These are phyloP conservation scores for Rhodamnia argentea DNA, from an alignment of 345 rosid genomes.

Conservation along the genomic window DNA sequence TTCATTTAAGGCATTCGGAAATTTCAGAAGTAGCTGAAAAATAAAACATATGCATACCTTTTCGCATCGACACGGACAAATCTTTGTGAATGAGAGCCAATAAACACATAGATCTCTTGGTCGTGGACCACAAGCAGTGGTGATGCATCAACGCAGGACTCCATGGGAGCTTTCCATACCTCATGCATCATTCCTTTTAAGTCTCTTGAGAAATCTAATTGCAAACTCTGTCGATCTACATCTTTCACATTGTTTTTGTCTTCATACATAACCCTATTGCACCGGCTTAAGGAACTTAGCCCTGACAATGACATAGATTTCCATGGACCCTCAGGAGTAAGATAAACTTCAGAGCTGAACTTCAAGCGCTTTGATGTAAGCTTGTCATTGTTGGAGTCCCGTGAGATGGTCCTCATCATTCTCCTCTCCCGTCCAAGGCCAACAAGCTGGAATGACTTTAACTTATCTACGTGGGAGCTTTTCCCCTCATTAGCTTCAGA, in stretches of 20 bases:
- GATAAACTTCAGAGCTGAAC: slow-evolving; percentile 17
- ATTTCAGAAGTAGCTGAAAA: not conserved
- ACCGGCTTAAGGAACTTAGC: slow-evolving; percentile 60
- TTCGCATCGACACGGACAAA: slow-evolving; percentile 60
- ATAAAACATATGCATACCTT: slow-evolving; percentile 32
- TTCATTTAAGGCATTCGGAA: not conserved
- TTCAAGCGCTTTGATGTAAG: slow-evolving; percentile 37
- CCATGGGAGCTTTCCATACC: slow-evolving; percentile 84
- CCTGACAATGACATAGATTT: slow-evolving; percentile 15
- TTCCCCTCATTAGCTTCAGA: slow-evolving; percentile 14
- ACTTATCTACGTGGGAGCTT: slow-evolving; percentile 12
- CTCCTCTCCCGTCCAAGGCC: slow-evolving; percentile 11
- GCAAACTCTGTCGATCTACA: slow-evolving; percentile 17
- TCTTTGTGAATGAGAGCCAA: slow-evolving; percentile 83
- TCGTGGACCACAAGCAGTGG: slow-evolving; percentile 58
- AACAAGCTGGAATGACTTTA: slow-evolving; percentile 7
- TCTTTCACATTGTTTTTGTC: slow-evolving; percentile 8
- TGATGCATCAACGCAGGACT: slow-evolving; percentile 92
- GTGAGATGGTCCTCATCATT: slow-evolving; percentile 6
- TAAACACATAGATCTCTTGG: slow-evolving; percentile 52
- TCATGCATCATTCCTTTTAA: slow-evolving; percentile 34
- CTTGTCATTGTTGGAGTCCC: slow-evolving; percentile 9
- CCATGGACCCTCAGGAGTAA: slow-evolving; percentile 24
- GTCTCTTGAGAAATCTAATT: slow-evolving; percentile 27
- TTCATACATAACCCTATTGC: slow-evolving; percentile 58